Evolutionary conservation across 306 rosid genomes (phyloP), one percentile per base, ranked within the genome.

Genomic region (Vigna radiata): DNA sequence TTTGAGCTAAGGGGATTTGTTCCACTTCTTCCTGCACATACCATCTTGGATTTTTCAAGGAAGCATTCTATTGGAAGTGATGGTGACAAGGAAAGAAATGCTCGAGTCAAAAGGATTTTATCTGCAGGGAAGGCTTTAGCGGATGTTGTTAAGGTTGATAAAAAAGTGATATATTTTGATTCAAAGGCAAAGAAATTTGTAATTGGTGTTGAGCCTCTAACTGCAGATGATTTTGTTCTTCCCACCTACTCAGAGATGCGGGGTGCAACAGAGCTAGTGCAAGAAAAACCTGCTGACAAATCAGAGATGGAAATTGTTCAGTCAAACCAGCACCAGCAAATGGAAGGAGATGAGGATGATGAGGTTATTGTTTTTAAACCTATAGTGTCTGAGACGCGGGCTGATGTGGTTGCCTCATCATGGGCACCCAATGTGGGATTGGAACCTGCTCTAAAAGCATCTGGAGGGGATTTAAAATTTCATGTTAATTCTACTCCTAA

Each of bases 361-460:
- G 98, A 94, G 82, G 97, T 94, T 25, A 94, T 94, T 80, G 97
- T 94, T 78, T 94, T 91, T 74, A 94, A 91, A 82, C 98, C 98
- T 64, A 17, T 90, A 25, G 88, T 86, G 73, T 60, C 88, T 48
- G 98, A 91, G 81, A 87, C 86, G 83, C 88, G 78, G 55, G 77
- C 83, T 75, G 94, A 94, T 76, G 79, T 52, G 27, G 49, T 72
- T 77, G 81, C 68, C 47, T 72, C 91, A 19, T 68, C 85, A 62
- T 81, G 88, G 90, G 72, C 77, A 29, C 77, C 84, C 43, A 75
- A 80, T 44, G 85, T 85, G 33, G 78, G 90, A 19, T 43, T 79
- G 73, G 87, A 77, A 64, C 84, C 83, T 78, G 82, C 60, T 52
- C 82, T 41, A 36, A 86, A 75, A 68, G 85, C 88, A 70, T 82